Conservation (phyloP, 2,329 filamentous ascomycete species). For the Epichloe gansuensis region DNA sequence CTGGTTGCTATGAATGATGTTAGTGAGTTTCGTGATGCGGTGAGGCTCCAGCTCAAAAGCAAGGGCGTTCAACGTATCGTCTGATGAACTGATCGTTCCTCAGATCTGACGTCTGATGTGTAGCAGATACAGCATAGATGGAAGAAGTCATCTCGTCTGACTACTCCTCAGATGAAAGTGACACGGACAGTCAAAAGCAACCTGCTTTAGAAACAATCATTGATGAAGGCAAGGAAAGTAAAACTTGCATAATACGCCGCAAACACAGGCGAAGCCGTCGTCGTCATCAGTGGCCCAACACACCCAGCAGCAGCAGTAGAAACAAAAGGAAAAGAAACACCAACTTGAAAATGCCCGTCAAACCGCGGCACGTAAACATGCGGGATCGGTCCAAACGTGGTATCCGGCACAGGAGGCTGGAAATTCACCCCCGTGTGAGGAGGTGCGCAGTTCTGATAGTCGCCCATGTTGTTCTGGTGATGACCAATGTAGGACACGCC, state of each 20-base stretch:
- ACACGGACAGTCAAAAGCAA: background rate
- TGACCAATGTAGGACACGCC: background rate
- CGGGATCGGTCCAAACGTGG: conserved; percentile 39
- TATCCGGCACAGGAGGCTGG: conserved; percentile 46
- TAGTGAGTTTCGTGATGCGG: conserved; percentile 2
- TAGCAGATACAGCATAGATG: background rate
- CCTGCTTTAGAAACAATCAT: conserved; percentile 7
- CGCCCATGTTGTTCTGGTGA: conserved; percentile 19
- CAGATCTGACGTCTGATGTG: background rate
- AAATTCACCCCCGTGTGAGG: conserved; percentile 35
- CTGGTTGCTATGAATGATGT: conserved; percentile 17
- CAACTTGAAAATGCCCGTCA: conserved; percentile 27
- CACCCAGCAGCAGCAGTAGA: conserved; percentile 13
- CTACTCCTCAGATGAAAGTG: background rate
- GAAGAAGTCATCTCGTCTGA: background rate
- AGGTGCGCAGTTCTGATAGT: conserved; percentile 31
- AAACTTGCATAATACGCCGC: conserved; percentile 27
- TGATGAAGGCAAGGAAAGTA: background rate
- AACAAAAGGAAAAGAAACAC: conserved; percentile 12
- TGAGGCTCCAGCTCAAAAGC: no score
- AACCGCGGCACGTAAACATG: conserved; percentile 44
- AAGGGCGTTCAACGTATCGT: no score
- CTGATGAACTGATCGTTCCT: background rate
- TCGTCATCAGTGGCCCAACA: conserved; percentile 14
- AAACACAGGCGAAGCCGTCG: conserved; percentile 20